These are phyloP conservation scores for Eucalyptus pauciflora DNA, from an alignment of 345 rosid genomes.

Conservation along the genomic window DNA sequence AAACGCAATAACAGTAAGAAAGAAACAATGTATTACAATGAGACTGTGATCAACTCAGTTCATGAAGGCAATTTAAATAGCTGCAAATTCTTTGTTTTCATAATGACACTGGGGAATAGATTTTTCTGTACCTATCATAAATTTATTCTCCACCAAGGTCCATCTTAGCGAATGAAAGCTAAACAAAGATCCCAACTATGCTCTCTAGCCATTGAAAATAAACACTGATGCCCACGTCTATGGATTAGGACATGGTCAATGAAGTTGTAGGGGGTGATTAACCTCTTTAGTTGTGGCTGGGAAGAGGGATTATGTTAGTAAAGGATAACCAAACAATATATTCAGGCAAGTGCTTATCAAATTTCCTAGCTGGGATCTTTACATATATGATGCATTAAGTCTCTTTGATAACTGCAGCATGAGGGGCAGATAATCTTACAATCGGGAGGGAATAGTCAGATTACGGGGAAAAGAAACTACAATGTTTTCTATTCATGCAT, in stretches of 20 bases:
- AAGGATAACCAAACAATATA: neutral
- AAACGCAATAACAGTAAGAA: neutral
- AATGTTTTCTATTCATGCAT: neutral
- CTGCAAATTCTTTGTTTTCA: neutral
- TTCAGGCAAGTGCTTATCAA: neutral
- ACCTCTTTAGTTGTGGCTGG: neutral
- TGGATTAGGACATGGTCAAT: neutral
- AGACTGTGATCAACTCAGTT: neutral
- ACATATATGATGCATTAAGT: neutral
- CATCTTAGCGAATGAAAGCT: neutral
- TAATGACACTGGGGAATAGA: neutral
- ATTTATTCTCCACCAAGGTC: neutral
- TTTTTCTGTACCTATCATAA: neutral
- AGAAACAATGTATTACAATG: neutral
- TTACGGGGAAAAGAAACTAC: neutral
- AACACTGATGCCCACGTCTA: neutral
- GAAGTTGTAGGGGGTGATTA: neutral
- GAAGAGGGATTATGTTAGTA: neutral
- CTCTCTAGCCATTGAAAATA: neutral
- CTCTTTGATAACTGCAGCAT: neutral
- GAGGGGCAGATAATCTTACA: neutral
- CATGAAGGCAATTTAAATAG: neutral
- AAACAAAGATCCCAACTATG: neutral
- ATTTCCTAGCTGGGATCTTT: neutral
- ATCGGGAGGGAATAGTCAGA: neutral